Evolutionary conservation across 1,284 basidiomycete genomes (phyloP), one percentile per base, ranked within the genome.

Genomic region (Chalciporus sp.): DNA sequence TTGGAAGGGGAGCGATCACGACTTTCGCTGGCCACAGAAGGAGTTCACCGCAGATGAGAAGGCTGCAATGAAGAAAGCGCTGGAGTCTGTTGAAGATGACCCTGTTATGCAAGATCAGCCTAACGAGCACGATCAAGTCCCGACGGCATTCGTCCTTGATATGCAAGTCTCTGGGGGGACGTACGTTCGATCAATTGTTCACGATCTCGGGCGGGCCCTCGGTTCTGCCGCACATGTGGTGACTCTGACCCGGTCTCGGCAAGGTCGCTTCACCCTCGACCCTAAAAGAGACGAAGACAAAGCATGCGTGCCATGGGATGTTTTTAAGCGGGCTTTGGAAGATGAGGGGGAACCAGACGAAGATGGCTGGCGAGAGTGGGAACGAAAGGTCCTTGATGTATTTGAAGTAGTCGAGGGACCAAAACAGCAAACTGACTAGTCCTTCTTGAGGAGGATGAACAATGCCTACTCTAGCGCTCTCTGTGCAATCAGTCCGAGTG

Each of bases 91-190:
- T 17, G 72, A 75, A 41, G 55, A 60, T 33, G 64, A 65, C 26
- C 66, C 66, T 10, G 52, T 58, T 9, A 53, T 72, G 26, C 61
- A 67, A 52, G 74, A 76, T 46, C 67, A 59, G 28, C 44, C 42
- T 20, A 68, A 73, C 20, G 66, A 73, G 12, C 58, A 71, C 26
- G 75, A 77, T 31, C 72, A 80, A 50, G 68, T 66, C 14, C 91
- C 94, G 1, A 81, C 87, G 0, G 88, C 87, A n/a, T 96, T 98
- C 69, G 88, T 89, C 10, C 76, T 98, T 57, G 83, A 82, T 52
- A 95, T 98, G 94, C 90, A 81, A 53, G 95, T 97, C 8, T 94
- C 92, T 16, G 90, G 90, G n/a, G 95, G 95, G 23, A 98, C 95
- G n/a, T 98, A 98, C 65, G 94, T 98, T 44, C 87, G 95, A 47